Conservation (phyloP, 2,329 filamentous ascomycete species). For the Geoglossum cookeanum region DNA sequence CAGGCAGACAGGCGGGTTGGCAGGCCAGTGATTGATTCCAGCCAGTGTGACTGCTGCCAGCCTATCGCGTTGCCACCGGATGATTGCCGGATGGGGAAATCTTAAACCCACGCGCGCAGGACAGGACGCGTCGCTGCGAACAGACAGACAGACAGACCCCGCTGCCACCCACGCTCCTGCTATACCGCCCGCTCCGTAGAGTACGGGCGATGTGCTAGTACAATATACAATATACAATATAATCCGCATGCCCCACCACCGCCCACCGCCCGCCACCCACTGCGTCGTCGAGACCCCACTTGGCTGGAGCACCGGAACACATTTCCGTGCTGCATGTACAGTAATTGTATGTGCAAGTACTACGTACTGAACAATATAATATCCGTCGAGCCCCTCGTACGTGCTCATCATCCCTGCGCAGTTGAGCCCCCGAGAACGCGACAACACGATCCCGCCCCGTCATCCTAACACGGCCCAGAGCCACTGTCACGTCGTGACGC, state of each 20-base stretch:
- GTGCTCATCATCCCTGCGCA: neutral
- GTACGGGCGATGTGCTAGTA: too few relatives aligned
- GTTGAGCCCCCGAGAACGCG: neutral
- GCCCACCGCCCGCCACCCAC: too few relatives aligned
- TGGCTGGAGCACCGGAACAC: too few relatives aligned
- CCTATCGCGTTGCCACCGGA: neutral
- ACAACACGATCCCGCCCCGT: neutral
- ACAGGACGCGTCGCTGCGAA: neutral
- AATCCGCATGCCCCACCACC: too few relatives aligned
- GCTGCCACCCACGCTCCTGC: neutral
- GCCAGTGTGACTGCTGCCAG: neutral
- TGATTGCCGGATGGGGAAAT: neutral
- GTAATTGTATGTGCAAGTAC: too few relatives aligned
- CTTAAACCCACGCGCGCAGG: neutral
- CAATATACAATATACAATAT: too few relatives aligned
- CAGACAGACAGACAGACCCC: neutral
- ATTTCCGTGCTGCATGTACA: too few relatives aligned
- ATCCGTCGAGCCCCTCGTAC: neutral
- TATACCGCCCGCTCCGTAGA: too few relatives aligned
- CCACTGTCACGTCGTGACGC: neutral
- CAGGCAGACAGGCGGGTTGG: too few relatives aligned
- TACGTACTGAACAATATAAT: neutral
- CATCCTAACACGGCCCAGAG: neutral
- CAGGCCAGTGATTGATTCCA: neutral
- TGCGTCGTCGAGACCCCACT: too few relatives aligned